These are phyloP conservation scores for Boletus pseudopeckii DNA, from an alignment of 768 basidiomycete species.

Conservation along the genomic window DNA sequence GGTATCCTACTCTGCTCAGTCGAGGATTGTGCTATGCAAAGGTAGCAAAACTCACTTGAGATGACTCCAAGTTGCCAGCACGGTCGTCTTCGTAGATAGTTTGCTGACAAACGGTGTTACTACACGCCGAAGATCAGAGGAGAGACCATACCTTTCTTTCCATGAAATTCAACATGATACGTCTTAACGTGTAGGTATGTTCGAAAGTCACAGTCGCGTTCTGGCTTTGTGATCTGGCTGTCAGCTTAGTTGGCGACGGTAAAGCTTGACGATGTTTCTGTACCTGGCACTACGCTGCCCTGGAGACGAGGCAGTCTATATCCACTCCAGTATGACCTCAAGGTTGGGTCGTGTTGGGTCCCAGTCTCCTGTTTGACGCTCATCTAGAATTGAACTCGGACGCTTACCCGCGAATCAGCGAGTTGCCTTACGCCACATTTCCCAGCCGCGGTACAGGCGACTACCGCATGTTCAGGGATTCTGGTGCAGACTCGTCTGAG, in stretches of 20 bases:
- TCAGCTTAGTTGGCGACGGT: not conserved
- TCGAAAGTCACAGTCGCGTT: constrained; percentile 2
- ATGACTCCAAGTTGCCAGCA: not conserved
- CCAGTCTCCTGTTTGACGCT: constrained; percentile 10
- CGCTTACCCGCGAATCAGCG: not conserved
- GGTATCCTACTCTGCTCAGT: constrained; percentile 9
- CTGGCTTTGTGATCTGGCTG: not conserved
- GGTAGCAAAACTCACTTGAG: constrained; percentile 10
- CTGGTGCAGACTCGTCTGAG: not conserved
- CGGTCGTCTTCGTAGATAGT: not conserved
- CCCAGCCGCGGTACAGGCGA: constrained; percentile 4
- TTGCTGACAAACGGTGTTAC: constrained; percentile 14
- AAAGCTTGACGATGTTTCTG: not conserved
- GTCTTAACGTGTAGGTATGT: not conserved
- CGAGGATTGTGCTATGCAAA: not conserved
- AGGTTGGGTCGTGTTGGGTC: constrained; percentile 14
- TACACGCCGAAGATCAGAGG: not conserved
- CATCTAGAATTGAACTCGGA: not conserved
- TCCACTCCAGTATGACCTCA: constrained; percentile 9
- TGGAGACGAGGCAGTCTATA: constrained; percentile 13
- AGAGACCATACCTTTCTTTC: constrained; percentile 10
- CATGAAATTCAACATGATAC: not conserved
- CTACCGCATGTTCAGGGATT: constrained; percentile 17
- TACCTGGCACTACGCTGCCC: constrained; percentile 2
- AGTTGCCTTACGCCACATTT: constrained; percentile 5